A percentile compares a stretch with the other conserved stretches of the same genome.
These are phyloP conservation scores for Schizochytrium sp. DNA, from an alignment of 108 stramenopile genomes.

Conservation along the genomic window DNA sequence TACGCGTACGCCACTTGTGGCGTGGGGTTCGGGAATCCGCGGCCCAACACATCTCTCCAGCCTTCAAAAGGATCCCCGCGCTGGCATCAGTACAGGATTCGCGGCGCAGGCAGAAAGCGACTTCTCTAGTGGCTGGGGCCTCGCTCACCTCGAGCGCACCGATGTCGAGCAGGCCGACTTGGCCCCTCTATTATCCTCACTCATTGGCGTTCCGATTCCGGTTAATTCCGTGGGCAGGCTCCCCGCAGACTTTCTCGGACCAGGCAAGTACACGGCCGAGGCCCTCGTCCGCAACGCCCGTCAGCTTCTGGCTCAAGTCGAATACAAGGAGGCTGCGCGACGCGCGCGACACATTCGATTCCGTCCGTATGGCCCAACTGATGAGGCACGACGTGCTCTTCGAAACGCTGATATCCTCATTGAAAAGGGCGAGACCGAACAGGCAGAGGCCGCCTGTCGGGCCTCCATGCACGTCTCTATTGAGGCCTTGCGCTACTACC, in stretches of 20 bases:
- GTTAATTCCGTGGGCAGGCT: constrained; percentile 3
- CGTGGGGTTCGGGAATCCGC: background rate
- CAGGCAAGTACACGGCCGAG: background rate
- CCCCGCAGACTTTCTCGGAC: background rate
- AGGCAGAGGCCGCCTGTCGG: background rate
- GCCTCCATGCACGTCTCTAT: background rate
- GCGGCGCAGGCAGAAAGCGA: background rate
- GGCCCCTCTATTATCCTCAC: background rate
- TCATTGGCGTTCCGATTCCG: background rate
- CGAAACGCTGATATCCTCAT: background rate
- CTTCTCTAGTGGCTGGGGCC: background rate
- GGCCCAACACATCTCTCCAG: background rate
- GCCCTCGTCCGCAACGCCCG: background rate
- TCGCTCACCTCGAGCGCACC: background rate
- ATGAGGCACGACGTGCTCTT: background rate
- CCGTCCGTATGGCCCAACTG: background rate
- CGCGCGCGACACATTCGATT: background rate
- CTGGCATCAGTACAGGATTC: background rate
- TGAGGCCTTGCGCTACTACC: background rate
- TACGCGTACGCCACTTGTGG: background rate
- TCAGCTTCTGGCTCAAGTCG: background rate
- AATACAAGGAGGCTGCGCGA: background rate
- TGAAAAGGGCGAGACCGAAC: background rate
- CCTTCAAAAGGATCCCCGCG: background rate
- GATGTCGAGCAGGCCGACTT: constrained; percentile 5